Percentiles rank a stretch among this genome's conserved stretches.
Evolutionary conservation across 2,329 filamentous ascomycete species (phyloP).

Genomic region (Pseudocercospora pini-densiflorae): DNA sequence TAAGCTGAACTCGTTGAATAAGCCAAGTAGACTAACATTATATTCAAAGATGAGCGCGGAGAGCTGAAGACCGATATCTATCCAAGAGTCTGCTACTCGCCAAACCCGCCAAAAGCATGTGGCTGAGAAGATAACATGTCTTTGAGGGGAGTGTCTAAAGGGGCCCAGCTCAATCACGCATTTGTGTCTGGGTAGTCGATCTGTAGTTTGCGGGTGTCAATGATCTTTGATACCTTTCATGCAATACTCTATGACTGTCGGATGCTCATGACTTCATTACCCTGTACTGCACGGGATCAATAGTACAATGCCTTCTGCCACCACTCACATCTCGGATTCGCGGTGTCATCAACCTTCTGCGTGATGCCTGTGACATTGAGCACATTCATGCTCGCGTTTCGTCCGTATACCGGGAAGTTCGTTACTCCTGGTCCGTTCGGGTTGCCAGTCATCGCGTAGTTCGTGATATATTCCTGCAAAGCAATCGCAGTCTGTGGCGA

Average conservation of each 20-base stretch:
- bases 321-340: slow-evolving; percentile 56
- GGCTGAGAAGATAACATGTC: neutral
- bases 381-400: slow-evolving; percentile 49
- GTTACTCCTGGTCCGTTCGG: slow-evolving; percentile 47
- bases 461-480: slow-evolving; percentile 52
- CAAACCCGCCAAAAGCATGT: neutral
- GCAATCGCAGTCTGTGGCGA: slow-evolving; percentile 42
- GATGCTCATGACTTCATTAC: no score
- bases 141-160: no score
- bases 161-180: no score
- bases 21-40: no score
- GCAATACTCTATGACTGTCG: no score
- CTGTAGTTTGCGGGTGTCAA: no score
- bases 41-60: no score
- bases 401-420: slow-evolving; percentile 54
- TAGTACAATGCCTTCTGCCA: slow-evolving; percentile 50
- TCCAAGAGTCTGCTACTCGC: neutral
- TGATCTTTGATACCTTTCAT: no score
- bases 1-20: neutral
- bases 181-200: no score
- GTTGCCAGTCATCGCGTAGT: slow-evolving; percentile 46
- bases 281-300: neutral
- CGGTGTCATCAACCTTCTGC: slow-evolving; percentile 50
- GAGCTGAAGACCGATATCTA: neutral
- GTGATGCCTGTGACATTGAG: slow-evolving; percentile 38